phyloP scores from a whole-genome alignment of 768 basidiomycete genomes.

The Russula virescens region DNA sequence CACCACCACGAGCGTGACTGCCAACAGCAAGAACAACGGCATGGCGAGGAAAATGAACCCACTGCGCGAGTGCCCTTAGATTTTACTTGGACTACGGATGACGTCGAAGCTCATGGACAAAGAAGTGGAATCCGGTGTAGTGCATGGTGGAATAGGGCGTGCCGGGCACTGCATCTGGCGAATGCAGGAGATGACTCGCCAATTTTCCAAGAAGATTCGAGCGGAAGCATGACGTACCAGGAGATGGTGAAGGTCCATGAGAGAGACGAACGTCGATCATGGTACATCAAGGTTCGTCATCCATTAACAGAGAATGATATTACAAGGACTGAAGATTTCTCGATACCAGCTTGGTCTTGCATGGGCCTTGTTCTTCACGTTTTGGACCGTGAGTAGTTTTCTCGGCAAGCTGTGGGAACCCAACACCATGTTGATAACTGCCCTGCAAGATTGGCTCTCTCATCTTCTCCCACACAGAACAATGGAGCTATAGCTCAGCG shows the following conservation, averaged over 20 bases:
- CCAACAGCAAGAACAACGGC: not conserved
- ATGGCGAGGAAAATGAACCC: not conserved
- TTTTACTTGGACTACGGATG: conserved; percentile 13
- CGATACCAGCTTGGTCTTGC: conserved; percentile 41
- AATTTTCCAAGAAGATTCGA: not conserved
- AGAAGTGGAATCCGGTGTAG: not conserved
- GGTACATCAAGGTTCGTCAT: conserved; percentile 44
- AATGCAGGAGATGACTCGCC: not conserved
- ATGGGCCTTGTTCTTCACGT: conserved; percentile 56
- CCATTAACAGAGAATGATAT: no score
- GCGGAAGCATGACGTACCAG: conserved; percentile 20
- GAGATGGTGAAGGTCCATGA: conserved; percentile 25
- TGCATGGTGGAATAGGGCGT: conserved; percentile 10
- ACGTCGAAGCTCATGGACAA: not conserved
- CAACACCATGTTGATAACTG: not conserved
- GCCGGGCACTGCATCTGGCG: not conserved
- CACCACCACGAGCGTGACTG: not conserved
- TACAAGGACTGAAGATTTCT: not conserved
- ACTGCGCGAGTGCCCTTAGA: conserved; percentile 10
- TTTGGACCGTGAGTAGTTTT: conserved; percentile 60
- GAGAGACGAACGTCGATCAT: conserved; percentile 46
- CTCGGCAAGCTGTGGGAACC: not conserved
- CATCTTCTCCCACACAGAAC: conserved; percentile 64
- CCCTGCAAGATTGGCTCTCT: conserved; percentile 51
- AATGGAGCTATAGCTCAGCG: conserved; percentile 57